phyloP scores from a whole-genome alignment of 352 stramenopile genomes.

The Phytophthora europaea region DNA sequence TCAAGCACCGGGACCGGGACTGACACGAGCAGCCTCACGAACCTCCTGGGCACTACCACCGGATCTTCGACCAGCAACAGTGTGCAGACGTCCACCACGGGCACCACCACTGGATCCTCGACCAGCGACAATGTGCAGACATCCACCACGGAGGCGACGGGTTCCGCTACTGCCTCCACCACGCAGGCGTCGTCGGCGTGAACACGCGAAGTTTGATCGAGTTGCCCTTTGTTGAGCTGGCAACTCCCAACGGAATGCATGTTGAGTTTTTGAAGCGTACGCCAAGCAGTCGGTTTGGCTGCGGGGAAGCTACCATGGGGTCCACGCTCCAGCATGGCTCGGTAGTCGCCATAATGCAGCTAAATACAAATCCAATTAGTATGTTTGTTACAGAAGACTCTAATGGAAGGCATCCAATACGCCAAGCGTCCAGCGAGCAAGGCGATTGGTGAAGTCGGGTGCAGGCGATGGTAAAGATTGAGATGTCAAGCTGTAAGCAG shows the following conservation, averaged over 20 bases:
- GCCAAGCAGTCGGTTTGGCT: background rate
- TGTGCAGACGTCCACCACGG: background rate
- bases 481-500: too few relatives aligned
- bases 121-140: background rate
- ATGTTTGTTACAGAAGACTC: too few relatives aligned
- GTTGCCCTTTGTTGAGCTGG: background rate
- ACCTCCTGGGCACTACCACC: background rate
- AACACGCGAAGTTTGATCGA: background rate
- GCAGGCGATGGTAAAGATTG: too few relatives aligned
- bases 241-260: background rate
- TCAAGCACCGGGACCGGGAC: background rate
- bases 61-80: background rate
- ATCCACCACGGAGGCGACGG: background rate
- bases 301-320: background rate
- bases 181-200: slow-evolving; percentile 1
- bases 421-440: too few relatives aligned
- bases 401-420: too few relatives aligned
- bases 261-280: background rate
- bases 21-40: background rate
- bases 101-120: background rate
- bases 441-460: too few relatives aligned
- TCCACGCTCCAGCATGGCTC: background rate
- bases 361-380: background rate
- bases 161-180: background rate
- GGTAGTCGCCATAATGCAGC: background rate